Base-by-base conservation (phyloP, 306 rosid species). In the Glycine tomentella region DNA sequence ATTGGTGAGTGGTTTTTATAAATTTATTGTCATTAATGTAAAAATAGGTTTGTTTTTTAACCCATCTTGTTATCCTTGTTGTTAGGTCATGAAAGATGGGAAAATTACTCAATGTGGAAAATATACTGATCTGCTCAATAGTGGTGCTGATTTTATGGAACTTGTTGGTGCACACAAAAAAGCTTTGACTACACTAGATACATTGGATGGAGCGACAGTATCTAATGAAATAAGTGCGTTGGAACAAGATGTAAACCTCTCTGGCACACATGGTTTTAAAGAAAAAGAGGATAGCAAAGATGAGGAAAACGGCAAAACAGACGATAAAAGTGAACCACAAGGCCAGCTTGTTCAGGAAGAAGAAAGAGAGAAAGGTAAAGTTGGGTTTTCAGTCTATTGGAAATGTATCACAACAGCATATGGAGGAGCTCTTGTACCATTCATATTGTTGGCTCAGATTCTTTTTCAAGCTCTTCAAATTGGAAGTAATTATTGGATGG, bases 401-500 rank as follows among this genome's bases (percentile, higher is more conserved):
- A 87, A 90, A 42, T 95, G 87, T 76, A 82, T 92, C 68, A 91
- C 89, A 17, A 85, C 89, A 20, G 92, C 97, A 4, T 91, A 90
- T 55, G 90, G 95, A 82, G 98, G 97, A 80, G 90, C 90, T 74
- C 95, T 95, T 25, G 95, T 89, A 66, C 98, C 97, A 3, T 76
- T 95, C 69, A 83, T 95, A 83, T 79, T 95, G 81, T 82, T 95
- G 64, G 86, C 87, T 59, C 90, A 90, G 72, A 77, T 84, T 84
- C 82, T 95, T 40, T 91, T 91, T 80, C 95, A 92, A 85, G 9
- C 70, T 74, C 88, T 92, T 83, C 98, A 92, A 89, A 91, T 95
- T 78, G 97, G 91, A 81, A 92, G 97, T 87, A 90, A 92, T 80
- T 95, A 92, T 78, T 95, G 97, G 97, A 95, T 92, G 92, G 92